Percentiles rank a stretch among this genome's conserved stretches.
Conservation (phyloP, 257 asterid species). For the Salvia hispanica region DNA sequence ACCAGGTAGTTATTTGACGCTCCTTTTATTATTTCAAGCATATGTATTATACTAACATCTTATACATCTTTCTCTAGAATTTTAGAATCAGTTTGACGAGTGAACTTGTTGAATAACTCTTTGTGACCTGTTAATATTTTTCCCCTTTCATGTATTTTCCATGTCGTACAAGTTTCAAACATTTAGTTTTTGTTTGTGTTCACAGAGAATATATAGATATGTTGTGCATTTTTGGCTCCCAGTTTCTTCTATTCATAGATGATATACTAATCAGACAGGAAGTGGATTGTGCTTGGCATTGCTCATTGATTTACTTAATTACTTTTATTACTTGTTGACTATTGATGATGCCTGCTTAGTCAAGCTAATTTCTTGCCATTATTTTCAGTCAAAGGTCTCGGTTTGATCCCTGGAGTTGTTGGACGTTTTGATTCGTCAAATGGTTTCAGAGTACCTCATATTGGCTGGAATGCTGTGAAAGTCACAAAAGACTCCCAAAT, state of each 20-base stretch:
- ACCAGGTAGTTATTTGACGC: conserved; percentile 52
- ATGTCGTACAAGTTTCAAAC: not conserved
- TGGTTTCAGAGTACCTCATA: conserved; percentile 88
- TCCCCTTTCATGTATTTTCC: not conserved
- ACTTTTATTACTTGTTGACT: too few species aligned
- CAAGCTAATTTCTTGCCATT: conserved; percentile 17
- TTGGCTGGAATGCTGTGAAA: conserved; percentile 93
- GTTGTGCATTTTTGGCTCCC: not conserved
- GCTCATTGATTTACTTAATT: not conserved
- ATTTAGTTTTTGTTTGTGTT: not conserved
- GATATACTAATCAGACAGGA: not conserved
- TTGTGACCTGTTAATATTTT: not conserved
- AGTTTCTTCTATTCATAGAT: not conserved
- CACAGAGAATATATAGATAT: not conserved
- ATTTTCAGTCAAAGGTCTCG: conserved; percentile 86
- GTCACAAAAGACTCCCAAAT: conserved; percentile 58
- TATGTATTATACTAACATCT: too few species aligned
- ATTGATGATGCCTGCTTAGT: conserved; percentile 11
- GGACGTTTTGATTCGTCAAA: conserved; percentile 90
- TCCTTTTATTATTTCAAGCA: not conserved
- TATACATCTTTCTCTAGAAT: not conserved
- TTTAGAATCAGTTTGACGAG: not conserved
- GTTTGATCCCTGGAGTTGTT: conserved; percentile 90
- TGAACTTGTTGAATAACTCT: not conserved
- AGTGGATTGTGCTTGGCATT: not conserved